Conservation (phyloP, 169 alveolate genomes). For the Besnoitia besnoiti region DNA sequence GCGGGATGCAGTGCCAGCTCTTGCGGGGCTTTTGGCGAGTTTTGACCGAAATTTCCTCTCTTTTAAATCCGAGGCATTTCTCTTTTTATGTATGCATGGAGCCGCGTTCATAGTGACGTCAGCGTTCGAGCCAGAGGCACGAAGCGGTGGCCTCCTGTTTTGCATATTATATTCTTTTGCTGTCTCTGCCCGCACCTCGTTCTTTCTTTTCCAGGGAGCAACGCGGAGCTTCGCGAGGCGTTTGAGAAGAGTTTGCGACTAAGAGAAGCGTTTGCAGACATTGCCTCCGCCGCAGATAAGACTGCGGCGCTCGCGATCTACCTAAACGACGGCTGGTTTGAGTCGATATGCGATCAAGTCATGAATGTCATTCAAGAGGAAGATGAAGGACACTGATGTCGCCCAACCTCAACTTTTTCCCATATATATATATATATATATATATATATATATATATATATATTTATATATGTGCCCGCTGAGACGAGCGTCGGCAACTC, state of each 20-base stretch:
- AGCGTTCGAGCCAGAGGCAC: too few relatives aligned
- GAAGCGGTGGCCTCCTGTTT: too few relatives aligned
- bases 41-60: too few relatives aligned
- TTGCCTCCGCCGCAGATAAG: background rate
- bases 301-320: background rate
- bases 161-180: too few relatives aligned
- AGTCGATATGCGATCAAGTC: background rate
- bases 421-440: too few relatives aligned
- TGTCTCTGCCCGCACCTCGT: background rate
- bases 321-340: background rate
- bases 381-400: background rate
- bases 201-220: background rate
- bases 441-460: too few relatives aligned
- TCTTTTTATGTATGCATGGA: too few relatives aligned
- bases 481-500: too few relatives aligned
- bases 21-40: too few relatives aligned
- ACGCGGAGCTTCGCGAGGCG: background rate
- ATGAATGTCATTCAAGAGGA: background rate
- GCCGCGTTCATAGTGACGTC: too few relatives aligned
- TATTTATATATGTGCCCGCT: background rate
- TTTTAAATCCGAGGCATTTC: too few relatives aligned
- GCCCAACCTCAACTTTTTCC: background rate
- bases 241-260: background rate
- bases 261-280: background rate
- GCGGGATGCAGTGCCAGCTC: too few relatives aligned